Base-by-base conservation (phyloP, 2,329 filamentous ascomycete species). In the Cladosporium sphaerospermum region DNA sequence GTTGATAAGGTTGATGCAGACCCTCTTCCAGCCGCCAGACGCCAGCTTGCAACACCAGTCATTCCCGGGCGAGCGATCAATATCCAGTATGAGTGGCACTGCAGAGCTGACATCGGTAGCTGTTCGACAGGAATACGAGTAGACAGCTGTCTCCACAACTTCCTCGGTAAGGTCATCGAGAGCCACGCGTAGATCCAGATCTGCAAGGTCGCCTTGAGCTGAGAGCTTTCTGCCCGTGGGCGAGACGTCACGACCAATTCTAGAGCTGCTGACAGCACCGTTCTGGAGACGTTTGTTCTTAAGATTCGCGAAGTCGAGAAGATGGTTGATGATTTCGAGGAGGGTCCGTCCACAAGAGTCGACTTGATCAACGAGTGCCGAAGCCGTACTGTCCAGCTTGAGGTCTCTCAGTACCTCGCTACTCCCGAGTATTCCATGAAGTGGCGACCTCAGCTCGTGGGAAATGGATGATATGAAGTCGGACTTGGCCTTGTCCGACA, bases 381-480 rank as follows among this genome's bases (percentile, higher is more conserved):
- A 59, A 48, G 75, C 69, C 48, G 72, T 66, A 1, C 66, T 62
- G 45, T 72, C 71, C 9, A 67, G 66, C 11, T 61, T 59, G 3
- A 73, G 76, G 3, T 76, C 74, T 8, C 71, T 68, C 2, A 56
- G 32, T 6, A 53, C 69, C 55, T 79, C 76, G 2, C 72, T 66
- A 28, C 72, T 75, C 1, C 75, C 76, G 13, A 75, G 67, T 36
- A 74, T 73, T 18, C 73, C 76, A 47, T 75, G 78, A 36, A 73
- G 64, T 18, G 71, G 78, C 34, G 64, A 74, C 2, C 76, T 67
- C 8, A 79, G 65, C 55, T 80, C 78, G 58, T 80, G 78, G 23
- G 71, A 75, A 19, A 80, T 75, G 0, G 72, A 75, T 0, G 74
- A 73, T n/a, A 81, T 72, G 39, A 81, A 78, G 11, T 78, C 76